Conservation (phyloP, 768 basidiomycete species). For the Calocybe gangraenosa region DNA sequence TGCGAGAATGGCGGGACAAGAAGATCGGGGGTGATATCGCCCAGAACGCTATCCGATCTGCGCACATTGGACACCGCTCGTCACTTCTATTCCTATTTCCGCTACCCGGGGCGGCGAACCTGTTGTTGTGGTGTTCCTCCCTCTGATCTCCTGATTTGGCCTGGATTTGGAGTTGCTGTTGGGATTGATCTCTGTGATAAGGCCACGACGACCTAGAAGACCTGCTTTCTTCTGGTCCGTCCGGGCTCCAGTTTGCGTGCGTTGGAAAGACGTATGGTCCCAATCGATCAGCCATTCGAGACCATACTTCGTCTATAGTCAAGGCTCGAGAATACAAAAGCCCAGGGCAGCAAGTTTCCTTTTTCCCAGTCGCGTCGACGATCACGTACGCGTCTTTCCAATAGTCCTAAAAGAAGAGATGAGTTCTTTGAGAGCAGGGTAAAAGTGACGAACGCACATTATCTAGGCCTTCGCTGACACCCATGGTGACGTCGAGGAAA, state of each 20-base stretch:
- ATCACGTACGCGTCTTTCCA: slow-evolving; percentile 10
- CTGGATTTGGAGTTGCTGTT: background rate
- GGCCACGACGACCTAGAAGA: background rate
- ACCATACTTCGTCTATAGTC: slow-evolving; percentile 7
- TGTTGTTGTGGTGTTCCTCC: background rate
- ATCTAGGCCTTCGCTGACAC: slow-evolving; percentile 10
- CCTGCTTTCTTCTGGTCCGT: background rate
- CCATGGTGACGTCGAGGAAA: slow-evolving; percentile 13
- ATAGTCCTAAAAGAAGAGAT: background rate
- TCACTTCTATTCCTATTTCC: background rate
- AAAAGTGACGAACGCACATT: slow-evolving; percentile 2
- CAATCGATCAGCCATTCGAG: slow-evolving; percentile 6
- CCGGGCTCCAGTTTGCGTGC: background rate
- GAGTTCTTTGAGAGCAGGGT: background rate
- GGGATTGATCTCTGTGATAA: background rate
- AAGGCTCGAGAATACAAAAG: slow-evolving; percentile 5
- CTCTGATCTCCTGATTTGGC: background rate
- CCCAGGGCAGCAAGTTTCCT: slow-evolving; percentile 3
- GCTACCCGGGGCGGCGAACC: too few relatives aligned
- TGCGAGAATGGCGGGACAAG: slow-evolving; percentile 14
- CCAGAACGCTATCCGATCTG: slow-evolving; percentile 12
- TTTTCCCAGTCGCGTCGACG: slow-evolving; percentile 3
- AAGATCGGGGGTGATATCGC: slow-evolving; percentile 16
- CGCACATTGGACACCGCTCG: slow-evolving; percentile 14
- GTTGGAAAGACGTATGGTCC: slow-evolving; percentile 7